These are phyloP conservation scores for Aspergillus nomiae DNA, from an alignment of 2,329 filamentous ascomycete species.

Conservation along the genomic window DNA sequence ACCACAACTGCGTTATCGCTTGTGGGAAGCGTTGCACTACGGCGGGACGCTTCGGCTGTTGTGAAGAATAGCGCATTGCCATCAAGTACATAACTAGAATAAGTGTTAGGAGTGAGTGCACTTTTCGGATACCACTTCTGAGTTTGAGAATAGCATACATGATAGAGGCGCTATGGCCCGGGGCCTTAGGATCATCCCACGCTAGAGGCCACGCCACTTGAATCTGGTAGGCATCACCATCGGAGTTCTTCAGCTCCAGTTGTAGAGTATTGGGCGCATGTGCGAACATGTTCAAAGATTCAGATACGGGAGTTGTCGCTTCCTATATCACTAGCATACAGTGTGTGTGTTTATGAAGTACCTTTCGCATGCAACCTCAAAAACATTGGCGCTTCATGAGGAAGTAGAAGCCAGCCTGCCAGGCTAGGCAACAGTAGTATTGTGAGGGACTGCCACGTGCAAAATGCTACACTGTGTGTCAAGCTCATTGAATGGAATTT, in stretches of 20 bases:
- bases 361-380: neutral
- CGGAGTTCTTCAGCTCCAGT: slow-evolving; percentile 12
- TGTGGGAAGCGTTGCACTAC: slow-evolving; percentile 14
- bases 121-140: neutral
- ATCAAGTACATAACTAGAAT: slow-evolving; percentile 29
- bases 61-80: slow-evolving; percentile 31
- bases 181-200: slow-evolving; percentile 17
- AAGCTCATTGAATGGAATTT: neutral
- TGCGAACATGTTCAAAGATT: neutral
- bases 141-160: slow-evolving; percentile 18
- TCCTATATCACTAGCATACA: neutral
- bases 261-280: slow-evolving; percentile 8
- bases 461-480: neutral
- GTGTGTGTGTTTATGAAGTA: too few relatives aligned
- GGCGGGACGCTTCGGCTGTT: slow-evolving; percentile 26
- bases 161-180: slow-evolving; percentile 11
- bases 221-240: slow-evolving; percentile 21
- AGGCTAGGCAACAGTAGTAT: neutral
- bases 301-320: neutral
- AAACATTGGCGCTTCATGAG: neutral
- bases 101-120: neutral
- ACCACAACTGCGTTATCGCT: slow-evolving; percentile 24
- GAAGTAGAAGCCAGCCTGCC: neutral
- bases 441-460: neutral
- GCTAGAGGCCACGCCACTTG: slow-evolving; percentile 29